Evolutionary conservation across 2,329 filamentous ascomycete genomes (phyloP).

Genomic region (Bisporella sp.): DNA sequence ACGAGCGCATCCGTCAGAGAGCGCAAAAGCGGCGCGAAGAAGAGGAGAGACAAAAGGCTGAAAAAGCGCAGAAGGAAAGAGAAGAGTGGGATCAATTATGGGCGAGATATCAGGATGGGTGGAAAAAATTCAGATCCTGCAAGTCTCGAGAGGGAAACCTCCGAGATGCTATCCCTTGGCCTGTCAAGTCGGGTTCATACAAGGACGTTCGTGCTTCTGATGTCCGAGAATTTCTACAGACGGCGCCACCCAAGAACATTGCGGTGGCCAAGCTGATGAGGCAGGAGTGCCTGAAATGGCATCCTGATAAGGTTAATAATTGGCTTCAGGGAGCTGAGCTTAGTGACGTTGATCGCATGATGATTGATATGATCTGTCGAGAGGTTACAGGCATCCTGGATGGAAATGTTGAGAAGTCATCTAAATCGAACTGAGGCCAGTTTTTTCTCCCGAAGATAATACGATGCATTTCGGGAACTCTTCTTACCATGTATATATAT

Average conservation of each 20-base stretch:
- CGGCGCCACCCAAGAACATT: conserved; percentile 3
- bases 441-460: no score
- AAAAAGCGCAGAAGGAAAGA: conserved; percentile 9
- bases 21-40: conserved; percentile 10
- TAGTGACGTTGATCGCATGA: conserved; percentile 1
- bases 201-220: conserved; percentile 8
- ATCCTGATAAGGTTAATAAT: conserved; percentile 7
- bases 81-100: conserved; percentile 11
- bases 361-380: conserved; percentile 8
- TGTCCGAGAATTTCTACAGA: conserved; percentile 11
- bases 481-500: no score
- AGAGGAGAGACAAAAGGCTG: conserved; percentile 5
- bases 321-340: not conserved
- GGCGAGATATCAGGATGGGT: conserved; percentile 8
- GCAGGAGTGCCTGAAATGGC: conserved; percentile 13
- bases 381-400: conserved; percentile 7
- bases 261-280: conserved; percentile 4
- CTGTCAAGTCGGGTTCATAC: conserved; percentile 11
- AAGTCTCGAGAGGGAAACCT: not conserved
- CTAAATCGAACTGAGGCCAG: not conserved
- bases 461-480: no score
- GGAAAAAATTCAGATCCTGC: conserved; percentile 6
- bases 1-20: conserved; percentile 13
- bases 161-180: conserved; percentile 12
- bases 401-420: conserved; percentile 2